These are phyloP conservation scores for Athelia sp. DNA, from an alignment of 1,284 basidiomycete species.

Conservation along the genomic window DNA sequence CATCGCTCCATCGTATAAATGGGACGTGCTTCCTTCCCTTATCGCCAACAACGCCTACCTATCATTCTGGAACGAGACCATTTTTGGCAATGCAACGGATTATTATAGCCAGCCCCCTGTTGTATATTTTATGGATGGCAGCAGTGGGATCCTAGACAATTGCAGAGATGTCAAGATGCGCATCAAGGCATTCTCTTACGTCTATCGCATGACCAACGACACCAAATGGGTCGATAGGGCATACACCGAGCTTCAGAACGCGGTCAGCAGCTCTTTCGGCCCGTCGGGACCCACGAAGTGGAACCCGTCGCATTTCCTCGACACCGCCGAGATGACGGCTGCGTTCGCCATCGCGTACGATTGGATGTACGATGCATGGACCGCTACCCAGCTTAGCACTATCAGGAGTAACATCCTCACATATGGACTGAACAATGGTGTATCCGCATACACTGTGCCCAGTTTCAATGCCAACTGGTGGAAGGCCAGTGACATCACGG, in stretches of 20 bases:
- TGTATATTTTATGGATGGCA: constrained; percentile 74
- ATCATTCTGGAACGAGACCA: constrained; percentile 85
- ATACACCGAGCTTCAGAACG: constrained; percentile 81
- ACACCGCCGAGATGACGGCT: constrained; percentile 84
- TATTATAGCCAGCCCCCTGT: constrained; percentile 64
- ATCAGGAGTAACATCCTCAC: constrained; percentile 76
- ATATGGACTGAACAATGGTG: constrained; percentile 72
- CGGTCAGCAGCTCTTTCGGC: constrained; percentile 69
- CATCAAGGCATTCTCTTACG: constrained; percentile 92
- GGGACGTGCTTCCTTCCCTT: constrained; percentile 78
- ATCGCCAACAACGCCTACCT: constrained; percentile 88
- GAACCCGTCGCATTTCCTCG: constrained; percentile 92
- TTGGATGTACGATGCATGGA: constrained; percentile 90
- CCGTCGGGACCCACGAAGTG: constrained; percentile 55
- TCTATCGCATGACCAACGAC: constrained; percentile 86
- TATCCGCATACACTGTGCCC: constrained; percentile 42
- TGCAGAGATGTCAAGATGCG: constrained; percentile 87
- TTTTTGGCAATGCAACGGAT: constrained; percentile 83
- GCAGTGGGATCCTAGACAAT: constrained; percentile 91
- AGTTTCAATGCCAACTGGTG: constrained; percentile 54
- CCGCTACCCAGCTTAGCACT: constrained; percentile 60
- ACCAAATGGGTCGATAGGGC: constrained; percentile 84
- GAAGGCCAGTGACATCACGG: constrained; percentile 44
- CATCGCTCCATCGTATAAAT: constrained; percentile 90
- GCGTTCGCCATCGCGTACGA: constrained; percentile 94